phyloP scores from a whole-genome alignment of 2,329 filamentous ascomycete genomes.

The Acrocalymma vagum region DNA sequence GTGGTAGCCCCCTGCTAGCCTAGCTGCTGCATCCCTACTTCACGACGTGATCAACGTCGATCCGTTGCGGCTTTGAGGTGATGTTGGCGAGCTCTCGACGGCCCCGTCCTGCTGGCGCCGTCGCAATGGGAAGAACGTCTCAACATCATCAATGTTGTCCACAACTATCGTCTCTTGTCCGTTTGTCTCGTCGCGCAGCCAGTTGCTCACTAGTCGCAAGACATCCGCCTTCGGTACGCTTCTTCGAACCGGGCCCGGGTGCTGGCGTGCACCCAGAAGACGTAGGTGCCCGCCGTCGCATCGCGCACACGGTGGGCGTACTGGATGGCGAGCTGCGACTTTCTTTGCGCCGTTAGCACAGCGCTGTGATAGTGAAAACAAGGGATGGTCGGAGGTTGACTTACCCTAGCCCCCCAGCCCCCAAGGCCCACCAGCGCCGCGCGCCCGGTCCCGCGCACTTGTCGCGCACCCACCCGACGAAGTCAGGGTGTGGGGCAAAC shows the following conservation, averaged over 20 bases:
- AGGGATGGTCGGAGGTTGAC: slow-evolving; percentile 2
- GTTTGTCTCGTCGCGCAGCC: slow-evolving; percentile 19
- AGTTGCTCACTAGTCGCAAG: slow-evolving; percentile 14
- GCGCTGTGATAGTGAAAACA: background rate
- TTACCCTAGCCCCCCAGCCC: slow-evolving; percentile 29
- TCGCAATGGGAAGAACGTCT: slow-evolving; percentile 6
- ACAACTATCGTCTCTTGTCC: slow-evolving; percentile 21
- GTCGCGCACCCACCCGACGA: slow-evolving; percentile 28
- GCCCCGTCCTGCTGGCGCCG: slow-evolving; percentile 2
- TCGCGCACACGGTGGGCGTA: slow-evolving; percentile 14
- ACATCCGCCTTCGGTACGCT: slow-evolving; percentile 17
- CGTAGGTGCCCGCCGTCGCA: slow-evolving; percentile 11
- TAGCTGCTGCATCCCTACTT: slow-evolving; percentile 12
- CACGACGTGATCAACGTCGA: slow-evolving; percentile 21
- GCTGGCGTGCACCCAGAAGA: slow-evolving; percentile 31
- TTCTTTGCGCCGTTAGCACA: slow-evolving; percentile 10
- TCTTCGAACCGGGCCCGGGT: slow-evolving; percentile 22
- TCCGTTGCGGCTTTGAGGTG: slow-evolving; percentile 21
- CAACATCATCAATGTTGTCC: slow-evolving; percentile 24
- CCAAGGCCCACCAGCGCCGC: slow-evolving; percentile 33
- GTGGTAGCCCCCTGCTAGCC: slow-evolving; percentile 18
- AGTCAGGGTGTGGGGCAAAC: slow-evolving; percentile 30
- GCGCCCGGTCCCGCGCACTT: slow-evolving; percentile 41
- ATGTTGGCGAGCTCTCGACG: slow-evolving; percentile 2
- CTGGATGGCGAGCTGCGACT: slow-evolving; percentile 22